Evolutionary conservation across 2,329 filamentous ascomycete species (phyloP).

Genomic region (Calonectria pteridis): DNA sequence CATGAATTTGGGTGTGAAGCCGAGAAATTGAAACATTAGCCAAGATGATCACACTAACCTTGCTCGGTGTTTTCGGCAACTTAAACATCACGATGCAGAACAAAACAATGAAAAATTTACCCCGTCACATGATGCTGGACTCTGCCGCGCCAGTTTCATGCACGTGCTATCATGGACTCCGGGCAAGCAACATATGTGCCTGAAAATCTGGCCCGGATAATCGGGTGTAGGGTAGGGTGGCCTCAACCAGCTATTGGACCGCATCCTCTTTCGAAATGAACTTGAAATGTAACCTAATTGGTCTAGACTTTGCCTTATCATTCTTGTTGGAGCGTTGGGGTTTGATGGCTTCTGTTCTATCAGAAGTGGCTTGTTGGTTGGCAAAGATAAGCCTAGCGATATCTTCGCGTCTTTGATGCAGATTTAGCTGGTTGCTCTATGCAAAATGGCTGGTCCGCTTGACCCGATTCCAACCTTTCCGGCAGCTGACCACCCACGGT

Average conservation of each 20-base stretch:
- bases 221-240: background rate
- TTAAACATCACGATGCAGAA: too few species aligned
- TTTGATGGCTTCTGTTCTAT: background rate
- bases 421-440: background rate
- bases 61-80: background rate
- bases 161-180: background rate
- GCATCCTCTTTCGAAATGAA: background rate
- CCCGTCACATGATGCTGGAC: background rate
- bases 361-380: background rate
- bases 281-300: background rate
- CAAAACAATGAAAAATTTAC: background rate
- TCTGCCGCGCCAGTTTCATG: background rate
- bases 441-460: background rate
- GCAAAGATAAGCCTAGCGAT: too few species aligned
- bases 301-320: background rate
- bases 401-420: background rate
- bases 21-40: background rate
- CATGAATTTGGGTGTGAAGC: background rate
- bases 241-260: background rate
- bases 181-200: background rate
- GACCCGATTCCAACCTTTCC: constrained; percentile 8
- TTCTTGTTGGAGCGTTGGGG: background rate
- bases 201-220: background rate
- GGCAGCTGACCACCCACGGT: constrained; percentile 34
- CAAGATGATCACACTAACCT: background rate